phyloP scores from a whole-genome alignment of 2,329 filamentous ascomycete species.

The Monilinia laxa region DNA sequence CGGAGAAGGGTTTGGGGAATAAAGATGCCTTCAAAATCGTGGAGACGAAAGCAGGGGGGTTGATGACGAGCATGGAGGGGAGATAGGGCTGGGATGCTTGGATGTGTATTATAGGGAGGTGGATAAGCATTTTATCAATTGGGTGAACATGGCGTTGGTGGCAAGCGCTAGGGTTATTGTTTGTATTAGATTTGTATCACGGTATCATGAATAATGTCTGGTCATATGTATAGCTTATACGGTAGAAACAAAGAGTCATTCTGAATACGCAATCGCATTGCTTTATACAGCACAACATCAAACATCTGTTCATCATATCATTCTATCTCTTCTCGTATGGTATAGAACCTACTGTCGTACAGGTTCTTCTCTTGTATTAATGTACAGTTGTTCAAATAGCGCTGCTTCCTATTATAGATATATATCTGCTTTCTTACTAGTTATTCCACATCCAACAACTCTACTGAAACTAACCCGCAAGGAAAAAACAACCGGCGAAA shows the following conservation, averaged over 20 bases:
- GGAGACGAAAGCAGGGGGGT: conserved; percentile 63
- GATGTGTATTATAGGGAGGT: background rate
- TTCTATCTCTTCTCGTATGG: background rate
- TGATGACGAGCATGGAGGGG: conserved; percentile 35
- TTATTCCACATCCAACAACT: background rate
- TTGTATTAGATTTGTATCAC: conserved; percentile 7
- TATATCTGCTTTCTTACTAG: background rate
- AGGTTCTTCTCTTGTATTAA: background rate
- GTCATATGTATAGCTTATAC: background rate
- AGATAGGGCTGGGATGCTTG: conserved; percentile 14
- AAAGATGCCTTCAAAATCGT: conserved; percentile 73
- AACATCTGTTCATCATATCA: background rate
- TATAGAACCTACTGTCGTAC: background rate
- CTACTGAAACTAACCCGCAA: background rate
- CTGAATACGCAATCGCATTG: background rate
- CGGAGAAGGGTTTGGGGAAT: conserved; percentile 75
- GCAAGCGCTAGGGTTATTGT: conserved; percentile 5
- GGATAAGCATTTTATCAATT: background rate
- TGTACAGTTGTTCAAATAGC: background rate
- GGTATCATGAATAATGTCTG: conserved; percentile 4
- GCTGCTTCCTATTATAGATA: background rate
- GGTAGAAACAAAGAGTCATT: background rate
- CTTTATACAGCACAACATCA: background rate
- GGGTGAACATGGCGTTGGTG: background rate
- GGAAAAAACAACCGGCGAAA: background rate